phyloP scores from a whole-genome alignment of 768 basidiomycete species.

The Boletus sp. region DNA sequence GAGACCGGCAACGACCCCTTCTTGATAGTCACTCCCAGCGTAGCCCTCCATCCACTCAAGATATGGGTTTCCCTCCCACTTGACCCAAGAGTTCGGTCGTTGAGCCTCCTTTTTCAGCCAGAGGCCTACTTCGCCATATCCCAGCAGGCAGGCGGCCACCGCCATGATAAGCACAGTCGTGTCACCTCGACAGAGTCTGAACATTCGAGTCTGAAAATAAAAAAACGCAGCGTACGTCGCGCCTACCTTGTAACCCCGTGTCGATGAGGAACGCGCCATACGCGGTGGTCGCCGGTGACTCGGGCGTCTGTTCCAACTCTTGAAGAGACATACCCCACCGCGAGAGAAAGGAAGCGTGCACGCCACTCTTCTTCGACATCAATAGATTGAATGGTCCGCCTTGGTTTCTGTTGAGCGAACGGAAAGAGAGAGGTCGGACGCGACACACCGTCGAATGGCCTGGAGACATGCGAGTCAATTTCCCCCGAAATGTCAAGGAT shows the following conservation, averaged over 20 bases:
- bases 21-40: not conserved
- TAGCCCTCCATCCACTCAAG: not conserved
- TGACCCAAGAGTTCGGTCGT: not conserved
- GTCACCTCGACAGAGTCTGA: not conserved
- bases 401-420: not conserved
- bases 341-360: not conserved
- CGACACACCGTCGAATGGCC: not conserved
- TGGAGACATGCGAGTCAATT: not conserved
- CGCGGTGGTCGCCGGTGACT: constrained; percentile 2
- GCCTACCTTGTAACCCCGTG: not conserved
- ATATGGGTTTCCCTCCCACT: constrained; percentile 4
- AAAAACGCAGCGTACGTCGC: too few species aligned
- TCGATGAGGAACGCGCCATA: constrained; percentile 6
- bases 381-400: not conserved
- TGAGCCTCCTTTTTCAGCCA: constrained; percentile 3
- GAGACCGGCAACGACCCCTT: not conserved
- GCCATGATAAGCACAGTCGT: not conserved
- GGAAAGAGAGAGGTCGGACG: not conserved
- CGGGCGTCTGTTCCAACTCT: not conserved
- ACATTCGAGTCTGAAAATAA: too few species aligned
- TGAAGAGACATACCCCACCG: not conserved
- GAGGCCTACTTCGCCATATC: not conserved
- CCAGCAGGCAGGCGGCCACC: constrained; percentile 1
- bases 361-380: not conserved
- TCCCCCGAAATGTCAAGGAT: not conserved